phyloP scores from a whole-genome alignment of 1,139 yeast genomes.

The Geotrichum cucujoidarum region DNA sequence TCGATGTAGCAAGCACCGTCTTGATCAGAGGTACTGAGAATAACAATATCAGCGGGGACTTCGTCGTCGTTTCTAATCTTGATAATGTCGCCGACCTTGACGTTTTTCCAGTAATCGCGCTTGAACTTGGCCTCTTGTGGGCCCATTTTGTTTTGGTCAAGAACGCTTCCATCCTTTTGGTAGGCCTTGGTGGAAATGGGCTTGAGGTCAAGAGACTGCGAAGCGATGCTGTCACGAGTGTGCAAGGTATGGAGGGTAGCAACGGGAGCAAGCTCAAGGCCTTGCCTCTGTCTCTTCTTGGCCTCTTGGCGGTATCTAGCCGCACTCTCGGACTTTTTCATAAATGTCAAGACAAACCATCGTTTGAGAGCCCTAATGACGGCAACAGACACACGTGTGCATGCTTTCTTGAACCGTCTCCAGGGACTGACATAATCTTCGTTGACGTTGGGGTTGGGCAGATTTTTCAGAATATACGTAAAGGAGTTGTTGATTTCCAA shows the following conservation, averaged over 20 bases:
- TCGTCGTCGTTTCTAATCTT: conserved; percentile 83
- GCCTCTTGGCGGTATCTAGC: conserved; percentile 12
- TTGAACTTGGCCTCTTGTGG: conserved; percentile 48
- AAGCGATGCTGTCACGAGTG: conserved; percentile 15
- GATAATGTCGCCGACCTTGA: conserved; percentile 82
- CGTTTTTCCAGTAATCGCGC: conserved; percentile 78
- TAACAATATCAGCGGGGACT: conserved; percentile 84
- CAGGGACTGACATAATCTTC: conserved; percentile 58
- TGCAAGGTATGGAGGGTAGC: conserved; percentile 19
- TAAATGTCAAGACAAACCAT: conserved; percentile 12
- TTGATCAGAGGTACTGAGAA: conserved; percentile 74
- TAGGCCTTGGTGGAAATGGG: conserved; percentile 14
- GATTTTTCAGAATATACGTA: conserved; percentile 66
- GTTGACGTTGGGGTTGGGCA: conserved; percentile 69
- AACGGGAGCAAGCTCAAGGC: conserved; percentile 23
- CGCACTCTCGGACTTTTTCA: conserved; percentile 17
- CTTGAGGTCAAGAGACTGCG: conserved; percentile 18
- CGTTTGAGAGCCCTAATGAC: conserved; percentile 6
- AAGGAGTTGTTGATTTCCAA: conserved; percentile 81
- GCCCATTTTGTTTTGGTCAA: conserved; percentile 33
- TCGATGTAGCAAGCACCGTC: conserved; percentile 93
- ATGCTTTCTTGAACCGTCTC: conserved; percentile 59
- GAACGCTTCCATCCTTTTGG: conserved; percentile 29
- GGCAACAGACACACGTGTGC: conserved; percentile 32
- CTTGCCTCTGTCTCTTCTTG: conserved; percentile 3